Evolutionary conservation across 2,329 filamentous ascomycete genomes (phyloP), one percentile per base, ranked within the genome.

Genomic region (Xylariaceae sp.): DNA sequence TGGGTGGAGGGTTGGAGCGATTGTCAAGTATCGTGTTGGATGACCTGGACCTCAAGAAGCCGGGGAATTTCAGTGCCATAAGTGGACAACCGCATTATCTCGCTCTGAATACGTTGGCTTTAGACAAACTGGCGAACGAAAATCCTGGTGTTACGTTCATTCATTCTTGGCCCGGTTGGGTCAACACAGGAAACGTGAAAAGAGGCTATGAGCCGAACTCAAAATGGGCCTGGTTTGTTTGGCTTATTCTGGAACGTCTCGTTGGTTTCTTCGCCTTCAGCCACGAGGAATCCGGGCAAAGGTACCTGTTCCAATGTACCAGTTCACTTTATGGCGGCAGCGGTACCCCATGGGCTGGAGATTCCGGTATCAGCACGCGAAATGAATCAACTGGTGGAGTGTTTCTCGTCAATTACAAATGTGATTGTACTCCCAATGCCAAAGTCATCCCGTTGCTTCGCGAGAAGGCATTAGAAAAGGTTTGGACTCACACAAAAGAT

Each of bases 261-360:
- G 60, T 71, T 19, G 5, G 15, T 1, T 42, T 69, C 0, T 51
- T 71, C 9, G 52, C 56, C 2, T 47, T 62, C 4, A 62, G 51
- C 27, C 49, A 66, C n/a, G 62, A 70, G n/a, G 63, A 58, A 43
- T 65, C 65, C 27, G 68, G 48, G 2, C 66, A 70, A 49, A 61
- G 66, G 15, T 46, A 70, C 35, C 45, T 71, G 50, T 71, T 70
- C 45, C 58, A 65, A 33, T 54, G 65, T 42, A 70, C 68, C 2
- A 71, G 65, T 45, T 64, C 67, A 51, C 60, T 57, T 10, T 71
- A 64, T 57, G 68, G 68, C 3, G 68, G 68, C 7, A 60, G 55
- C 11, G 67, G 68, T 1, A 57, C 65, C 5, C 55, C 61, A 1
- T 70, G 68, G 67, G 49, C 48, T 5, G 66, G 64, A 2, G 59